A percentile compares a stretch with the other conserved stretches of the same genome.
Conservation (phyloP, 345 rosid species). For the Mercurialis annua region DNA sequence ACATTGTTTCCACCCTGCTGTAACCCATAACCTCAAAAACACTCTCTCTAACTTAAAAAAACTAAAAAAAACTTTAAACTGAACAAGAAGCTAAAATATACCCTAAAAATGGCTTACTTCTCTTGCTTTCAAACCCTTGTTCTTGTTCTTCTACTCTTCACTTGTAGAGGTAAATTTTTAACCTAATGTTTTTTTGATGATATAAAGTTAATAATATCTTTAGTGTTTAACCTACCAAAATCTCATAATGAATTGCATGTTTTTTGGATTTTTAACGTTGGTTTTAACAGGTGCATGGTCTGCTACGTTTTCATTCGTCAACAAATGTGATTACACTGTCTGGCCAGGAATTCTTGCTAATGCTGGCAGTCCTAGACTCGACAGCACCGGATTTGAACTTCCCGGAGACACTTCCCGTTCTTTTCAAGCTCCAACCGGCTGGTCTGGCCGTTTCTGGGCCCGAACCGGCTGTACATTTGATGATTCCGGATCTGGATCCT, state of each 20-base stretch:
- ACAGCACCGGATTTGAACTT: constrained; percentile 33
- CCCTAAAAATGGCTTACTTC: constrained; percentile 9
- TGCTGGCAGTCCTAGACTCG: constrained; percentile 35
- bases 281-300: constrained; percentile 11
- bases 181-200: too few species aligned
- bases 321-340: constrained; percentile 30
- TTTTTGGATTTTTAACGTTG: not conserved
- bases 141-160: constrained; percentile 15
- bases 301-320: constrained; percentile 29
- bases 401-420: constrained; percentile 25
- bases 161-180: constrained; percentile 10
- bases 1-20: not conserved
- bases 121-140: constrained; percentile 11
- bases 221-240: not conserved
- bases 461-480: constrained; percentile 32
- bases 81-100: not conserved
- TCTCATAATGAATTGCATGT: not conserved
- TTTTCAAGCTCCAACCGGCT: constrained; percentile 30
- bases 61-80: not conserved
- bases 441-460: constrained; percentile 39
- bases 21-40: not conserved
- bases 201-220: too few species aligned
- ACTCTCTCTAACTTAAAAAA: not conserved
- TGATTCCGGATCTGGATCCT: constrained; percentile 27
- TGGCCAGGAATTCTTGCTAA: constrained; percentile 37